Base-by-base conservation (phyloP, 192 early-diverging fungal genomes). In the Coemansia sp. region DNA sequence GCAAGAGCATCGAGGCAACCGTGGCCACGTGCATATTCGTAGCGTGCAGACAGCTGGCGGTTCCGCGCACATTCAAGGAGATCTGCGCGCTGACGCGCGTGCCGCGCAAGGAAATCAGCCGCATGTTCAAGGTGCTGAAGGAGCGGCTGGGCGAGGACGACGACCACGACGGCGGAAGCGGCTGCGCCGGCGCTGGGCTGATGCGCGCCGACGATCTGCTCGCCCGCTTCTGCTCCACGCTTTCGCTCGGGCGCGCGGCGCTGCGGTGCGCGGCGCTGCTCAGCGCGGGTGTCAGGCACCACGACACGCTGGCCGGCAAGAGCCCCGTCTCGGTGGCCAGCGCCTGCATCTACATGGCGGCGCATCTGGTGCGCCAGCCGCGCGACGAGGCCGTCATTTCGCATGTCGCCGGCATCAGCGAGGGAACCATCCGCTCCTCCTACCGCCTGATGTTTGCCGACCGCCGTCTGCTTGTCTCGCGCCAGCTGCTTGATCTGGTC, bases 1-100 rank as follows among this genome's bases (percentile, higher is more conserved):
- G 94, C 41, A 96, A 95, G 77, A 87, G 85, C 15, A 87, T 85
- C 18, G 92, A 95, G 40, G 89, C 90, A 37, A 88, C 96, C 57
- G 89, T 92, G 60, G 96, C 95, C 4, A 92, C 93, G 0, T 97
- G 94, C 68, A 94, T 98, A 63, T 97, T 92, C 69, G 90, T 98
- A 64, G 96, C 92, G 5, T 98, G 97, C 72, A 84, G 92, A 42
- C 89, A 95, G 70, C 84, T 95, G 69, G 77, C 84, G 38, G 90
- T 92, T 1, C 89, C 89, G 7, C 87, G 97, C 66, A 96, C 97
- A 5, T 96, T 97, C 75, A 93, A 94, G 70, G 96, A 99, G 76
- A 94, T 98, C 57, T 93, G 91, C 66, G 89, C 91, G 4, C 65
- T 95, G 61, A 96, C 95, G 0, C 87, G 90, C 37, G 94, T 99